phyloP scores from a whole-genome alignment of 345 rosid species.

The Euclidium syriacum region DNA sequence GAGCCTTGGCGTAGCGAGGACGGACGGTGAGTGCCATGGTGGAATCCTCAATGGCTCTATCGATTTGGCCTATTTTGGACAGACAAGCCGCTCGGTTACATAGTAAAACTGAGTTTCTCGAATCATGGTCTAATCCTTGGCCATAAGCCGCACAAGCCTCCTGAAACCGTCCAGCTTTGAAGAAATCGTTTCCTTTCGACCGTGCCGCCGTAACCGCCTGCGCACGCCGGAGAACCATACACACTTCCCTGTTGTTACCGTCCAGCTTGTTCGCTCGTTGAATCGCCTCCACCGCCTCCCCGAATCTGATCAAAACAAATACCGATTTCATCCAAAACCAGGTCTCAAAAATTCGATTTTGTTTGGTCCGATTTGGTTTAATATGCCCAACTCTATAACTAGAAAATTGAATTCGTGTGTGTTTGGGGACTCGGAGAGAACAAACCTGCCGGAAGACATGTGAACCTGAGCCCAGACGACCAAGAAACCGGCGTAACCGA shows the following conservation, averaged over 20 bases:
- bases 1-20: constrained; percentile 70
- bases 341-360: too few relatives aligned
- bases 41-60: constrained; percentile 71
- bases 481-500: constrained; percentile 62
- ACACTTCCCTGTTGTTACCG: constrained; percentile 56
- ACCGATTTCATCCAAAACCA: background rate
- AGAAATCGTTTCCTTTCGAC: constrained; percentile 61
- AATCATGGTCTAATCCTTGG: constrained; percentile 71
- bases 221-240: constrained; percentile 39
- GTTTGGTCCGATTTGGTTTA: too few relatives aligned
- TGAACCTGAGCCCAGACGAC: constrained; percentile 72
- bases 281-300: constrained; percentile 52
- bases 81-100: constrained; percentile 85
- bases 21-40: constrained; percentile 54
- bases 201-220: constrained; percentile 54
- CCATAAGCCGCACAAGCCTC: constrained; percentile 63
- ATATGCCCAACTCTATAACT: too few relatives aligned
- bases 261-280: constrained; percentile 67
- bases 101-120: constrained; percentile 65
- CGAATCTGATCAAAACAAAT: constrained; percentile 42
- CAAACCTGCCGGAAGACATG: constrained; percentile 82
- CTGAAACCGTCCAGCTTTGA: constrained; percentile 45
- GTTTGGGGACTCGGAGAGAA: background rate
- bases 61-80: constrained; percentile 58
- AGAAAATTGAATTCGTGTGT: too few relatives aligned